phyloP scores from a whole-genome alignment of 140 eudicot genomes.

The Bidens hawaiensis region DNA sequence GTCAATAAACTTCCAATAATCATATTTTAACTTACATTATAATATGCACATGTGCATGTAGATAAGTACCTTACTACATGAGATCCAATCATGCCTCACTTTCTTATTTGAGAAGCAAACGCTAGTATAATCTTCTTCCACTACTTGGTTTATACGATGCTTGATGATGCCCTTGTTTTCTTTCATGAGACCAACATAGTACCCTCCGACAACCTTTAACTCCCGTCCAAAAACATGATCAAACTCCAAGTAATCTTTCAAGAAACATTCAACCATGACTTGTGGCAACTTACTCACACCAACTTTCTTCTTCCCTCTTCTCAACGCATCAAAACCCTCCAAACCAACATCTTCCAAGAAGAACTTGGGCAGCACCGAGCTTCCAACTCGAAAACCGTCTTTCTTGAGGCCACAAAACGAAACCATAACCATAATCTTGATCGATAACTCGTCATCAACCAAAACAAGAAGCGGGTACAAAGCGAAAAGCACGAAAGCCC shows the following conservation, averaged over 20 bases:
- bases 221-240: slow-evolving; percentile 59
- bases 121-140: slow-evolving; percentile 31
- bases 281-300: slow-evolving; percentile 61
- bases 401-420: slow-evolving; percentile 57
- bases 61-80: slow-evolving; percentile 46
- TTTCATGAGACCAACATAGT: slow-evolving; percentile 58
- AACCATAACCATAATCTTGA: slow-evolving; percentile 58
- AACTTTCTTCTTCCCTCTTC: slow-evolving; percentile 42
- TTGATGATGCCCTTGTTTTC: slow-evolving; percentile 23
- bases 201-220: slow-evolving; percentile 43
- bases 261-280: slow-evolving; percentile 60
- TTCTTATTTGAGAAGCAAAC: slow-evolving; percentile 30
- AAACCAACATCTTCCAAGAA: slow-evolving; percentile 63
- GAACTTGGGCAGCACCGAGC: slow-evolving; percentile 54
- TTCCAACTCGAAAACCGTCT: slow-evolving; percentile 43
- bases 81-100: slow-evolving; percentile 26
- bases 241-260: slow-evolving; percentile 59
- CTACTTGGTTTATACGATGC: slow-evolving; percentile 15
- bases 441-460: slow-evolving; percentile 22
- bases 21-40: background rate
- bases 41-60: background rate
- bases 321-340: slow-evolving; percentile 51
- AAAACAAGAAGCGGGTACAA: slow-evolving; percentile 47
- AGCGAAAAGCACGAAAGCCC: slow-evolving; percentile 48
- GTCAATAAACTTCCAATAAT: background rate